phyloP scores from a whole-genome alignment of 2,329 filamentous ascomycete species.

The Talaromyces sp. region DNA sequence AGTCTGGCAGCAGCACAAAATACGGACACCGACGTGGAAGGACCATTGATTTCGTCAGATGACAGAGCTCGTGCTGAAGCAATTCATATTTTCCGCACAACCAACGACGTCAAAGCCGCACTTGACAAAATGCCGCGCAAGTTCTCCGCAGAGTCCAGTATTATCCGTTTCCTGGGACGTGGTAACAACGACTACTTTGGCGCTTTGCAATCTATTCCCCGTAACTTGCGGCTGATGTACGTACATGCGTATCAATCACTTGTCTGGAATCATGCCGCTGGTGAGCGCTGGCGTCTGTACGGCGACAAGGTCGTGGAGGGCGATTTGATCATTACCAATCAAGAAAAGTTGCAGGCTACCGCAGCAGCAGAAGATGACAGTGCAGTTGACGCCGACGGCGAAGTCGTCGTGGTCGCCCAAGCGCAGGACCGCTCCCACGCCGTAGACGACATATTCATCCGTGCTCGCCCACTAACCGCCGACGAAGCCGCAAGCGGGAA shows the following conservation, averaged over 20 bases:
- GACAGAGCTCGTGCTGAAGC: slow-evolving; percentile 76
- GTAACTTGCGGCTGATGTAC: slow-evolving; percentile 87
- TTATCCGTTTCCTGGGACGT: slow-evolving; percentile 70
- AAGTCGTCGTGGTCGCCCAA: slow-evolving; percentile 62
- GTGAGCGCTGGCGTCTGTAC: slow-evolving; percentile 73
- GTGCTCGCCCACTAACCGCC: slow-evolving; percentile 69
- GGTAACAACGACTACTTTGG: slow-evolving; percentile 69
- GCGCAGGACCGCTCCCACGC: slow-evolving; percentile 54
- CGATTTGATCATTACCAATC: slow-evolving; percentile 70
- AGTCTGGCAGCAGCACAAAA: slow-evolving; percentile 57
- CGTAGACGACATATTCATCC: slow-evolving; percentile 57
- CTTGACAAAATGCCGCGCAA: slow-evolving; percentile 69
- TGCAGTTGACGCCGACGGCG: slow-evolving; percentile 58
- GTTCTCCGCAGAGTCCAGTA: slow-evolving; percentile 73
- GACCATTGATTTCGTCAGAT: slow-evolving; percentile 62
- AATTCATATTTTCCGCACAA: slow-evolving; percentile 68
- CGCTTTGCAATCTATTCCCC: slow-evolving; percentile 73
- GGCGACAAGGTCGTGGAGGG: slow-evolving; percentile 74
- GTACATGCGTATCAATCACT: slow-evolving; percentile 94
- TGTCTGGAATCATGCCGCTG: slow-evolving; percentile 85
- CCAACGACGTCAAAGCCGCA: slow-evolving; percentile 57
- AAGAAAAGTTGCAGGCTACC: slow-evolving; percentile 38
- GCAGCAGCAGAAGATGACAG: slow-evolving; percentile 43
- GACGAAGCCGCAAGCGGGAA: slow-evolving; percentile 74
- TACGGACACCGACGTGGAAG: slow-evolving; percentile 35